Evolutionary conservation across 208 protist genomes (phyloP).

Genomic region (Blechomonas ayalai): DNA sequence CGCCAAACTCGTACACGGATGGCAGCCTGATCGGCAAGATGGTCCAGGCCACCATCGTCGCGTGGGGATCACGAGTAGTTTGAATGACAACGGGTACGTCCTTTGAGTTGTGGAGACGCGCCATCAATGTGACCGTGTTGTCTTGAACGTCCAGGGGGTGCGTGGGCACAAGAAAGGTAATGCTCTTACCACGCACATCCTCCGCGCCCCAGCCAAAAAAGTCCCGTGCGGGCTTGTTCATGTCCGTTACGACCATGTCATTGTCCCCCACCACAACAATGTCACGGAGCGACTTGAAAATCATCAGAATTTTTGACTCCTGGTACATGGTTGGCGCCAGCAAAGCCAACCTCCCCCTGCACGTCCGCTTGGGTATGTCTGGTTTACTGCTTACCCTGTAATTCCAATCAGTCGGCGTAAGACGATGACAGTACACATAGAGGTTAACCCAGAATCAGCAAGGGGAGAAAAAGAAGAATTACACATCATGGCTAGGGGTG

Average conservation of each 20-base stretch:
- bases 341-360: no score
- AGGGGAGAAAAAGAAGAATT: no score
- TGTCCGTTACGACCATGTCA: slow-evolving; percentile 85
- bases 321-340: slow-evolving; percentile 66
- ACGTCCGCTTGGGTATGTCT: no score
- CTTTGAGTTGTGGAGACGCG: slow-evolving; percentile 40
- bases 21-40: slow-evolving; percentile 74
- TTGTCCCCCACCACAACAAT: slow-evolving; percentile 88
- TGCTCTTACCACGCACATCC: slow-evolving; percentile 81
- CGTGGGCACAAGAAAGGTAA: slow-evolving; percentile 81
- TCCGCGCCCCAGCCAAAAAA: slow-evolving; percentile 75
- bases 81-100: slow-evolving; percentile 79
- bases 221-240: slow-evolving; percentile 61
- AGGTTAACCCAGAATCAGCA: no score
- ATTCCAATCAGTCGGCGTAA: no score
- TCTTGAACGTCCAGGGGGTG: slow-evolving; percentile 80
- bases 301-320: slow-evolving; percentile 74
- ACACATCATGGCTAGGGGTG: no score
- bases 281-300: slow-evolving; percentile 84
- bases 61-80: slow-evolving; percentile 81
- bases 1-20: slow-evolving; percentile 77
- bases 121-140: slow-evolving; percentile 71
- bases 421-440: no score
- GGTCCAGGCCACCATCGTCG: slow-evolving; percentile 83
- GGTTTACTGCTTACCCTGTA: no score